These are phyloP conservation scores for Boeremia lycopersici DNA, from an alignment of 2,329 filamentous ascomycete species.

Conservation along the genomic window DNA sequence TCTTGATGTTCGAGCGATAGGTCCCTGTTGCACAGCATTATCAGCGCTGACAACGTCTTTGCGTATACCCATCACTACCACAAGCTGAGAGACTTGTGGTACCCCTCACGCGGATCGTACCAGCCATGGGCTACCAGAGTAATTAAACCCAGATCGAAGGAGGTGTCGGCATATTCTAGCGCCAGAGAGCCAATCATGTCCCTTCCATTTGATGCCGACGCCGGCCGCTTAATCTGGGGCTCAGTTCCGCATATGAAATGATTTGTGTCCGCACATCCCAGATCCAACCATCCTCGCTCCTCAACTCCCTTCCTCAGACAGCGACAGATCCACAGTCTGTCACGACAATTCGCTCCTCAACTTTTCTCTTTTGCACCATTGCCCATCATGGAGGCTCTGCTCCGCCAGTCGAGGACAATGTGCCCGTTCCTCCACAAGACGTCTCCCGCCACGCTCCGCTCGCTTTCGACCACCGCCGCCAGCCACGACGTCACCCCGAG, in stretches of 20 bases:
- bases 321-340: background rate
- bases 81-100: background rate
- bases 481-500: constrained; percentile 72
- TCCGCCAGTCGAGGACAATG: constrained; percentile 94
- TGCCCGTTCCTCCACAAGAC: constrained; percentile 97
- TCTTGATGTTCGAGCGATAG: constrained; percentile 1
- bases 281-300: constrained; percentile 18
- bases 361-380: constrained; percentile 19
- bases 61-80: constrained; percentile 2
- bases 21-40: constrained; percentile 3
- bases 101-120: constrained; percentile 20
- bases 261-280: constrained; percentile 26
- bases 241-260: constrained; percentile 30
- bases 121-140: constrained; percentile 18
- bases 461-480: constrained; percentile 77
- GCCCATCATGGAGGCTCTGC: constrained; percentile 81
- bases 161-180: constrained; percentile 21
- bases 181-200: constrained; percentile 30
- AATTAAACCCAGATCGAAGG: constrained; percentile 25
- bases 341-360: background rate
- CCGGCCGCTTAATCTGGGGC: constrained; percentile 24
- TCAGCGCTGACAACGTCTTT: constrained; percentile 5
- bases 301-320: background rate
- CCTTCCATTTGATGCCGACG: constrained; percentile 33
- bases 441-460: constrained; percentile 86